phyloP scores from a whole-genome alignment of 2,329 filamentous ascomycete species.

The Alternaria metachromatica region DNA sequence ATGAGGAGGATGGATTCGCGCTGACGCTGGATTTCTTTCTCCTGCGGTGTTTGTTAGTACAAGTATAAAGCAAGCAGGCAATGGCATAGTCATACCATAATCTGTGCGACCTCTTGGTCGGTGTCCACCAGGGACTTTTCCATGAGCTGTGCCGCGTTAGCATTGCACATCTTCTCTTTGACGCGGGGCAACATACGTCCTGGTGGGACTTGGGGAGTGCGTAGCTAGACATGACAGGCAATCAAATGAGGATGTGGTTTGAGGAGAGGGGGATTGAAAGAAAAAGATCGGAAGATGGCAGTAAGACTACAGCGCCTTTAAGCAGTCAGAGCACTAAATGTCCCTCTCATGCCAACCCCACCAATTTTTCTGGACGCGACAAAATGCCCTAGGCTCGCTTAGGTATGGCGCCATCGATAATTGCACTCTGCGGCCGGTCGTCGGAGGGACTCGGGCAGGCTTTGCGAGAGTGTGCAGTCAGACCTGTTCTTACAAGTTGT shows the following conservation, averaged over 20 bases:
- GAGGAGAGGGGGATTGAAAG: background rate
- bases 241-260: constrained; percentile 12
- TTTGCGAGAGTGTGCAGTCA: background rate
- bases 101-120: constrained; percentile 92
- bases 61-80: background rate
- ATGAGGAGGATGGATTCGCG: constrained; percentile 86
- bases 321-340: constrained; percentile 12
- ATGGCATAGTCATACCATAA: constrained; percentile 75
- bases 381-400: constrained; percentile 22
- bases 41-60: constrained; percentile 58
- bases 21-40: constrained; percentile 94
- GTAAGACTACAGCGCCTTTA: constrained; percentile 7
- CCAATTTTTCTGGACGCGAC: constrained; percentile 39
- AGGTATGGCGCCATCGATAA: constrained; percentile 22
- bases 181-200: constrained; percentile 60
- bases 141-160: constrained; percentile 74
- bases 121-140: constrained; percentile 91
- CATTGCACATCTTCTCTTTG: constrained; percentile 18
- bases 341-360: constrained; percentile 12
- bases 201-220: constrained; percentile 70
- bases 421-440: constrained; percentile 24
- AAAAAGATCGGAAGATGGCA: constrained; percentile 6
- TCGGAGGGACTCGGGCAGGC: constrained; percentile 26
- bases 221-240: constrained; percentile 57
- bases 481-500: background rate